These are phyloP conservation scores for Hypoxylon lenormandii DNA, from an alignment of 495 filamentous ascomycete genomes.

Conservation along the genomic window DNA sequence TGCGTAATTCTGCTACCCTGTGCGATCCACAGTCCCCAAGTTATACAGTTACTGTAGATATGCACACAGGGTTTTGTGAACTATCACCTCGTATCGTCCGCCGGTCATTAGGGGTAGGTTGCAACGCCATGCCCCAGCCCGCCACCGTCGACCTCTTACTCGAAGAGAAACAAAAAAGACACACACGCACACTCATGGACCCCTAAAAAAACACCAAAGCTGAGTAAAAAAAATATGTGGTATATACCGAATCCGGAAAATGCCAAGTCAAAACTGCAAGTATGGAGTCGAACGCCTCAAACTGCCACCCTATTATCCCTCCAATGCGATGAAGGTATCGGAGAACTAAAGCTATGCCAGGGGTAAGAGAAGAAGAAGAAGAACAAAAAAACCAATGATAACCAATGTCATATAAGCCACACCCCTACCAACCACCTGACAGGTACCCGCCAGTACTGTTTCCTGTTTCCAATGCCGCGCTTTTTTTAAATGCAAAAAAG, in stretches of 20 bases:
- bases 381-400: neutral
- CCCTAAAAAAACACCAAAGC: neutral
- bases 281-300: slow-evolving; percentile 13
- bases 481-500: slow-evolving; percentile 42
- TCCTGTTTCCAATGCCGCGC: slow-evolving; percentile 27
- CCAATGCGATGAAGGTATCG: slow-evolving; percentile 16
- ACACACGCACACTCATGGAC: no score
- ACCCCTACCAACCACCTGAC: slow-evolving; percentile 20
- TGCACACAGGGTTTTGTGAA: no score
- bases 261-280: slow-evolving; percentile 31
- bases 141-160: no score
- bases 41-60: no score
- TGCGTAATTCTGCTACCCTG: no score
- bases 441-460: slow-evolving; percentile 34
- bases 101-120: no score
- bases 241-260: slow-evolving; percentile 48
- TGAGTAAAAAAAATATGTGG: slow-evolving; percentile 24
- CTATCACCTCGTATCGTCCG: no score
- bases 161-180: no score
- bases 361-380: slow-evolving; percentile 10
- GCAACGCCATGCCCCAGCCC: no score
- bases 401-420: neutral
- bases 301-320: slow-evolving; percentile 12
- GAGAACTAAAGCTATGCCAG: slow-evolving; percentile 22
- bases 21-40: no score